These are phyloP conservation scores for Waltergamsia citrina DNA, from an alignment of 2,329 filamentous ascomycete genomes.

Conservation along the genomic window DNA sequence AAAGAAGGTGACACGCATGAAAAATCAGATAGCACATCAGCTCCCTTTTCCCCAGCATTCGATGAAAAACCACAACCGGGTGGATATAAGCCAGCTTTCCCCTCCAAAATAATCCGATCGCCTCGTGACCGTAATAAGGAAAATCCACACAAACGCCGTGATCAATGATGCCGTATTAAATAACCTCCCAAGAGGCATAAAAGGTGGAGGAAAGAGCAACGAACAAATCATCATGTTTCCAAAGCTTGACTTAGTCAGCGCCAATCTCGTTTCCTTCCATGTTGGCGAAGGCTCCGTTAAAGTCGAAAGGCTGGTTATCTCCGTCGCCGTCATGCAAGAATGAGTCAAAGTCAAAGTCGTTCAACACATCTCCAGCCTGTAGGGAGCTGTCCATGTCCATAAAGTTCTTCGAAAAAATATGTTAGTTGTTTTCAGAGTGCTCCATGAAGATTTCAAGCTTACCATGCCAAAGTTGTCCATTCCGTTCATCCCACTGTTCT, in stretches of 20 bases:
- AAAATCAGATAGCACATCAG: slow-evolving; percentile 10
- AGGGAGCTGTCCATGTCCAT: slow-evolving; percentile 42
- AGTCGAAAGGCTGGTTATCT: slow-evolving; percentile 42
- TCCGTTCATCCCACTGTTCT: slow-evolving; percentile 37
- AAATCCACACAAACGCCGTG: slow-evolving; percentile 27
- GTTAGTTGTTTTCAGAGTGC: too few relatives aligned
- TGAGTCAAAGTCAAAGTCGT: slow-evolving; percentile 60
- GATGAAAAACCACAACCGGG: slow-evolving; percentile 5
- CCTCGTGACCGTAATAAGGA: slow-evolving; percentile 31
- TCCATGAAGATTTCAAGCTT: slow-evolving; percentile 14
- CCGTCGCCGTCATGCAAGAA: slow-evolving; percentile 50
- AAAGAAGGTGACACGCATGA: slow-evolving; percentile 7
- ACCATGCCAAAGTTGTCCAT: slow-evolving; percentile 40
- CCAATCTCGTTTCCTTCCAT: slow-evolving; percentile 51
- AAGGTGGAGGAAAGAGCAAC: background rate
- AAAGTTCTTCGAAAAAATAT: slow-evolving; percentile 3
- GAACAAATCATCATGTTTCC: background rate
- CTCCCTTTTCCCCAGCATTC: slow-evolving; percentile 17
- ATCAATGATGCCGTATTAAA: slow-evolving; percentile 23
- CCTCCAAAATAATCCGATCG: slow-evolving; percentile 21
- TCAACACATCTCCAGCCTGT: slow-evolving; percentile 46
- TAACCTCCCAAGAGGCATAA: background rate
- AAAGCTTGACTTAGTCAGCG: slow-evolving; percentile 33
- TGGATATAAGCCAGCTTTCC: slow-evolving; percentile 1
- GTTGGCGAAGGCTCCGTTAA: slow-evolving; percentile 36